Base-by-base conservation (phyloP, 2,329 filamentous ascomycete genomes). In the Eurotiales sp. region DNA sequence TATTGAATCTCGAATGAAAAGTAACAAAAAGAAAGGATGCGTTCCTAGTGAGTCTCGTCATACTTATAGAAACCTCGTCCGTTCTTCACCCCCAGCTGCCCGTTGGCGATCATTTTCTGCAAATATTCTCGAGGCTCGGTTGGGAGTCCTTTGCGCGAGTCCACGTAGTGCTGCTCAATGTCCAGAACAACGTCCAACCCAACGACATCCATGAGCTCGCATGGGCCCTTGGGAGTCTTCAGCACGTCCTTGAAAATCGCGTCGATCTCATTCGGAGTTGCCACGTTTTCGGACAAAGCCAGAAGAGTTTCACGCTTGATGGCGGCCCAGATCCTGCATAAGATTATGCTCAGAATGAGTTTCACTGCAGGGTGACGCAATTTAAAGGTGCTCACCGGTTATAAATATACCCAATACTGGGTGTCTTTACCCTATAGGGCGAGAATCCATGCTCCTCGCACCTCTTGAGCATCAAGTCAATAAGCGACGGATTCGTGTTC, bases 241-340 rank as follows among this genome's bases (percentile, higher is more conserved):
- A 71, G 56, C 17, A 71, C 64, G 21, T 64, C 60, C 36, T 68
- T 67, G 59, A 66, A 72, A 8, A 72, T 65, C 0, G 55, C 54
- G 54, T 73, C 70, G 2, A 72, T 64, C 44, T 72, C 70, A 11
- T 64, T 51, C 1, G 70, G 69, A 0, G 59, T 59, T 21, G 59
- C 62, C 5, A 72, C 64, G 1, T 66, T 69, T 44, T 73, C 68
- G 0, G 62, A 55, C 6, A 70, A 53, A 3, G 65, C 57, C 12
- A 64, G 56, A 8, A 73, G 62, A 4, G 65, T 60, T 61, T 73
- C 71, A n/a, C 70, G 61, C 53, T 73, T 73, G 40, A 73, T 69
- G 15, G 69, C 69, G 2, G 69, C 69, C 71, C 71, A 73, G 39
- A 73, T 66, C 14, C 66, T 69, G 55, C 19, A 17, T 48, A 27